Conservation (phyloP, 2,329 filamentous ascomycete genomes). For the Aotearoamyces nothofagi region DNA sequence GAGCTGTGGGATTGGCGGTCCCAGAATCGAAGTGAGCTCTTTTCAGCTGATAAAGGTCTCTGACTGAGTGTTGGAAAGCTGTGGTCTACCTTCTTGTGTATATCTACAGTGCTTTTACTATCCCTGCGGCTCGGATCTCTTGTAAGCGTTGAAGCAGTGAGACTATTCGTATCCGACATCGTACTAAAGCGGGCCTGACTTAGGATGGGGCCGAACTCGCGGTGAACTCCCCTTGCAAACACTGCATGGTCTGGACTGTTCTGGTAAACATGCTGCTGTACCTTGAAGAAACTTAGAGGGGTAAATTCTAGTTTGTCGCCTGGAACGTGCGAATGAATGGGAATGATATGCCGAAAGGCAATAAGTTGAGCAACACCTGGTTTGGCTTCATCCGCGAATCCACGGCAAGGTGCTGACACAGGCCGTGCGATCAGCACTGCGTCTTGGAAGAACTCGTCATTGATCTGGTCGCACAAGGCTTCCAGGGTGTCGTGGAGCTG, state of each 20-base stretch:
- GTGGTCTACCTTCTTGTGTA: too few relatives aligned
- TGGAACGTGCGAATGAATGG: slow-evolving; percentile 38
- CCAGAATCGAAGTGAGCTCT: slow-evolving; percentile 3
- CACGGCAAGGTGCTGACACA: slow-evolving; percentile 26
- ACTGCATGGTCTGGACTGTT: slow-evolving; percentile 37
- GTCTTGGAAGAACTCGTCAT: slow-evolving; percentile 29
- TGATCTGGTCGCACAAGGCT: slow-evolving; percentile 25
- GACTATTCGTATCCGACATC: not conserved
- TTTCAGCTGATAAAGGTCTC: not conserved
- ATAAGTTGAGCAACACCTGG: slow-evolving; percentile 26
- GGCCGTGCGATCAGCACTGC: slow-evolving; percentile 27
- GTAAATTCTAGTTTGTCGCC: slow-evolving; percentile 40
- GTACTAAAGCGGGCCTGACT: slow-evolving; percentile 10
- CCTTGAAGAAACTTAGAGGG: slow-evolving; percentile 49
- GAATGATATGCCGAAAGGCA: slow-evolving; percentile 44
- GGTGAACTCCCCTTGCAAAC: slow-evolving; percentile 44
- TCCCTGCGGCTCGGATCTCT: not conserved
- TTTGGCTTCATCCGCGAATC: slow-evolving; percentile 10
- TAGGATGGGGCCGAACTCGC: slow-evolving; percentile 39
- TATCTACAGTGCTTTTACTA: not conserved
- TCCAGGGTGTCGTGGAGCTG: slow-evolving; percentile 28
- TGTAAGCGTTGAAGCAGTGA: slow-evolving; percentile 4
- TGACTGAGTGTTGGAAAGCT: too few relatives aligned
- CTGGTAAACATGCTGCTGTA: slow-evolving; percentile 46
- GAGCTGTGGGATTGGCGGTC: slow-evolving; percentile 2